Base-by-base conservation (phyloP, 1,139 yeast genomes). In the Pichia sp. region DNA sequence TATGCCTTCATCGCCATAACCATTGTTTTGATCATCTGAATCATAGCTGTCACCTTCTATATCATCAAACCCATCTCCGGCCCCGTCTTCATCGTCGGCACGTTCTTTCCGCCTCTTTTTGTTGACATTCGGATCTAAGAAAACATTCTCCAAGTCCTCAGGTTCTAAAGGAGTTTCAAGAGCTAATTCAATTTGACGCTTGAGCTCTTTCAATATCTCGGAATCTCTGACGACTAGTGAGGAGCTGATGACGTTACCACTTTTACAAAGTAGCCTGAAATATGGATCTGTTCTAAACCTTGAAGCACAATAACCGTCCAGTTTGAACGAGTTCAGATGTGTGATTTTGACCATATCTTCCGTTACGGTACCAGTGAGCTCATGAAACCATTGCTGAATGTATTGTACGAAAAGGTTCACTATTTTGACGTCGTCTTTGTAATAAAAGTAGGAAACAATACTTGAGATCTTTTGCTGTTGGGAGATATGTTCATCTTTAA, bases 181-280 rank as follows among this genome's bases (percentile, higher is more conserved):
- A 1, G 59, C 37, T n/a, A 49, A 43, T 27, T 49, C 48, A 33
- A 57, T 47, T n/a, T 45, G 29, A 27, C 44, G 43, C 10, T 44
- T 41, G 9, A 47, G 48, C n/a, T 38, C 33, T 9, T 40, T n/a
- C 2, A 57, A 11, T 7, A 46, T 50, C 2, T 45, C 46, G 1
- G 42, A 34, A 6, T 43, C 47, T 28, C 44, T 38, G 3, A 36
- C 43, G 3, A 49, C 31, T 5, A 52, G 33, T n/a, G 43, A 32
- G 29, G 49, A 49, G 27, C 49, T 46, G 3, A 45, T 41, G 31
- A 64, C 61, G 10, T 64, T 66, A 32, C 67, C 62, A 2, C 64
- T 52, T 36, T 42, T 34, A 42, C 53, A 48, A 3, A 67, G 45
- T 26, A 60, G 54, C 38, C 71, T 56, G 23, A 64, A 46, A 33